phyloP scores from a whole-genome alignment of 2,329 filamentous ascomycete species.

The Aspergillus aculeatinus region DNA sequence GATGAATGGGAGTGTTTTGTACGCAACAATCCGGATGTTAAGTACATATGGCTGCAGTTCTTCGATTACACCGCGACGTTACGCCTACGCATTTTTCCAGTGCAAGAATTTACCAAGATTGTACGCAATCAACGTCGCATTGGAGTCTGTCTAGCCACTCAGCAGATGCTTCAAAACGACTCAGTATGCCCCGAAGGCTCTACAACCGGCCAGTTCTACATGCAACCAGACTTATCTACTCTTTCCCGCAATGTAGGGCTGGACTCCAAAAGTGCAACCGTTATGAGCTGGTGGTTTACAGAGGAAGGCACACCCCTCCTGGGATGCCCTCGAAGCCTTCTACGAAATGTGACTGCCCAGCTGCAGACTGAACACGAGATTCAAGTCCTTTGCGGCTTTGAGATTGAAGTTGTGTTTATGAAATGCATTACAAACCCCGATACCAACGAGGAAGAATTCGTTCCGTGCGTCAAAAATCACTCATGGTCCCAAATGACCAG shows the following conservation, averaged over 20 bases:
- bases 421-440: conserved; percentile 42
- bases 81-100: conserved; percentile 66
- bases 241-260: conserved; percentile 59
- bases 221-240: conserved; percentile 65
- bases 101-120: conserved; percentile 54
- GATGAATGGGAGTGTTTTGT: conserved; percentile 50
- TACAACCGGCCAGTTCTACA: conserved; percentile 63
- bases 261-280: conserved; percentile 59
- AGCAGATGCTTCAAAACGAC: conserved; percentile 70
- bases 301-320: conserved; percentile 51
- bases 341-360: conserved; percentile 56
- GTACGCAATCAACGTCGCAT: conserved; percentile 52
- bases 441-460: conserved; percentile 30
- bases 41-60: conserved; percentile 74
- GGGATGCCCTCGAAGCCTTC: conserved; percentile 65
- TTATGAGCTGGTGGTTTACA: conserved; percentile 66
- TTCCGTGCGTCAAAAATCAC: conserved; percentile 61
- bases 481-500: conserved; percentile 68
- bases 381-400: conserved; percentile 70
- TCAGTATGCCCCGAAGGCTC: conserved; percentile 51
- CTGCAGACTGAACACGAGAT: conserved; percentile 57
- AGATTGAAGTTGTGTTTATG: conserved; percentile 76
- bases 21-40: conserved; percentile 50
- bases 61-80: conserved; percentile 72
- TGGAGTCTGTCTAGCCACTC: conserved; percentile 62